Evolutionary conservation across 2,329 filamentous ascomycete genomes (phyloP).

Genomic region (Cordyceps militaris): DNA sequence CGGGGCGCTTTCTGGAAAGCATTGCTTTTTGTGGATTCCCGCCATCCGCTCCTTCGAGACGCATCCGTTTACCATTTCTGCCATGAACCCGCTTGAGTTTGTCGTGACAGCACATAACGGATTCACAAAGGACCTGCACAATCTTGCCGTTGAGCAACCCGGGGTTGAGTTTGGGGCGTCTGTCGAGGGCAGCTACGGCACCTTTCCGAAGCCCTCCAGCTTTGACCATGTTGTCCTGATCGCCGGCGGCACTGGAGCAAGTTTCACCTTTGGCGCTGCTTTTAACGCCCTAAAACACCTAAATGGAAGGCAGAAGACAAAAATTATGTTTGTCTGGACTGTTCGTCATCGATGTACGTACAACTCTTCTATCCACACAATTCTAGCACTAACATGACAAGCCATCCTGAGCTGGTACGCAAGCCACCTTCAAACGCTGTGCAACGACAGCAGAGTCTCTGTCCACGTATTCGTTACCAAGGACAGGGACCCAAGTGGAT

Average conservation of each 20-base stretch:
- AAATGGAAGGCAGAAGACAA: slow-evolving; percentile 17
- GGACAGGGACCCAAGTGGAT: not conserved
- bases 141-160: slow-evolving; percentile 42
- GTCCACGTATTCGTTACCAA: slow-evolving; percentile 30
- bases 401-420: slow-evolving; percentile 33
- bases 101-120: slow-evolving; percentile 51
- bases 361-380: not conserved
- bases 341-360: slow-evolving; percentile 30
- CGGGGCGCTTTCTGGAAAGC: slow-evolving; percentile 45
- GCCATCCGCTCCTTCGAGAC: slow-evolving; percentile 48
- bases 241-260: slow-evolving; percentile 54
- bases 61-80: slow-evolving; percentile 57
- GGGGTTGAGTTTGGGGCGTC: slow-evolving; percentile 42
- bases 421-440: slow-evolving; percentile 27
- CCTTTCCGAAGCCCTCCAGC: slow-evolving; percentile 42
- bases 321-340: slow-evolving; percentile 34
- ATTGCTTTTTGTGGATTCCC: slow-evolving; percentile 60
- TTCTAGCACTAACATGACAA: slow-evolving; percentile 15
- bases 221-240: slow-evolving; percentile 53
- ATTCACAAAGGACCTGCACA: slow-evolving; percentile 50
- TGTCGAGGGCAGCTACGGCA: slow-evolving; percentile 54
- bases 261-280: slow-evolving; percentile 41
- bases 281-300: slow-evolving; percentile 29
- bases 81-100: slow-evolving; percentile 47
- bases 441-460: slow-evolving; percentile 23